Evolutionary conservation across 192 early-diverging fungal species (phyloP).

Genomic region (Spizellomyces sp.): DNA sequence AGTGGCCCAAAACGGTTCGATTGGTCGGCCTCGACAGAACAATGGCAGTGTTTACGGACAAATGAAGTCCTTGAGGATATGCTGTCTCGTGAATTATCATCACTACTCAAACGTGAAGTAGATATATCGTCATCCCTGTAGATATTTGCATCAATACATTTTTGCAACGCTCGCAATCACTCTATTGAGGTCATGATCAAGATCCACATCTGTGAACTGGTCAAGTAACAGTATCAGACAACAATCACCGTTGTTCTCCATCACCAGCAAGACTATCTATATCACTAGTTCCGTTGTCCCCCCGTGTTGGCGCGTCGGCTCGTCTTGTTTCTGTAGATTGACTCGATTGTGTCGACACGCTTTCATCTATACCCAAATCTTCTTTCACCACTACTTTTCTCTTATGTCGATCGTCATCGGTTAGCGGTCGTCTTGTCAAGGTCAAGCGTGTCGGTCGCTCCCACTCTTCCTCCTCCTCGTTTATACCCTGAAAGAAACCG

Average conservation of each 20-base stretch:
- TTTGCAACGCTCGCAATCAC: too few relatives aligned
- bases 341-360: too few relatives aligned
- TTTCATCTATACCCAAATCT: constrained; percentile 6
- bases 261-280: too few relatives aligned
- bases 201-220: too few relatives aligned
- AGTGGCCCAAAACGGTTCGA: constrained; percentile 90
- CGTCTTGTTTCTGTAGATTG: too few relatives aligned
- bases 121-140: not conserved
- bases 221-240: too few relatives aligned
- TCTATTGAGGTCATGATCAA: too few relatives aligned
- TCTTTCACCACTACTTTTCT: not conserved
- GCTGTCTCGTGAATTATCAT: constrained; percentile 68
- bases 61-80: constrained; percentile 68
- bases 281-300: too few relatives aligned
- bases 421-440: constrained; percentile 3
- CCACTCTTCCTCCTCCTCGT: constrained; percentile 13
- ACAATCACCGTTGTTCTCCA: too few relatives aligned
- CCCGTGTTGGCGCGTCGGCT: too few relatives aligned
- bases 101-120: not conserved
- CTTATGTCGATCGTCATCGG: not conserved
- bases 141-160: too few relatives aligned
- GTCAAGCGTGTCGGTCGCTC: constrained; percentile 19
- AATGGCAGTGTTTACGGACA: constrained; percentile 80
- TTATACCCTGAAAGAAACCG: not conserved
- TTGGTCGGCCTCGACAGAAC: constrained; percentile 55